Base-by-base conservation (phyloP, 306 rosid genomes). In the Rubus parviflorus region DNA sequence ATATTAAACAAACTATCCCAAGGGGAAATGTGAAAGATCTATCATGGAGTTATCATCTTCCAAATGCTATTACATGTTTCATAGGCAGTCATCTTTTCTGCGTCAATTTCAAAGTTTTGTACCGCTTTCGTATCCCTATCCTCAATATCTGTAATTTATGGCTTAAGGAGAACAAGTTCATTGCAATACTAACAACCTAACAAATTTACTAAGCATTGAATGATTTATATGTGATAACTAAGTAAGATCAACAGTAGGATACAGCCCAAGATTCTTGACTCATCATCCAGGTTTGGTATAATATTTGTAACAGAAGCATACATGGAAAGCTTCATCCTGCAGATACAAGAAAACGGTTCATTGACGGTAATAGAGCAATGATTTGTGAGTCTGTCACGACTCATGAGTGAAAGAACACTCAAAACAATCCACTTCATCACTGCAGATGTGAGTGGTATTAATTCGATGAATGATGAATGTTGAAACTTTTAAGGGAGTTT, bases 281-380 rank as follows among this genome's bases (percentile, higher is more conserved):
- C 81, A 42, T 92, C 89, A 57, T 89, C 89, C 84, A 91, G 75
- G 85, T 88, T 79, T 37, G 97, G 99, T 53, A 95, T 86, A 51
- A 91, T 83, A 73, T 85, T 85, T 42, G 99, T 90, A 73, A 95
- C 97, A 38, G 97, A 95, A 67, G 99, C 99, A 84, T 86, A 90
- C 96, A 91, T 89, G 9, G 97, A 87, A 78, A 89, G 96, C 81
- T 83, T 75, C 93, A 85, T 89, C 90, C 99, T 95, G 94, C 83
- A 89, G 82, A 80, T 51, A 72, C 70, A 61, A 79, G 41, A 75
- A 71, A 77, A 71, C 47, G 45, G 48, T 68, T 82, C 70, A 81
- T 43, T 75, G 75, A 40, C 22, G 4, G 20, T 56, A 8, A 23
- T 40, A 15, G 7, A 70, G 30, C 30, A 25, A 25, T 25, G 30